Percentiles rank a stretch among this genome's conserved stretches.
These are phyloP conservation scores for Colletotrichum sp. DNA, from an alignment of 2,329 filamentous ascomycete species.

Conservation along the genomic window DNA sequence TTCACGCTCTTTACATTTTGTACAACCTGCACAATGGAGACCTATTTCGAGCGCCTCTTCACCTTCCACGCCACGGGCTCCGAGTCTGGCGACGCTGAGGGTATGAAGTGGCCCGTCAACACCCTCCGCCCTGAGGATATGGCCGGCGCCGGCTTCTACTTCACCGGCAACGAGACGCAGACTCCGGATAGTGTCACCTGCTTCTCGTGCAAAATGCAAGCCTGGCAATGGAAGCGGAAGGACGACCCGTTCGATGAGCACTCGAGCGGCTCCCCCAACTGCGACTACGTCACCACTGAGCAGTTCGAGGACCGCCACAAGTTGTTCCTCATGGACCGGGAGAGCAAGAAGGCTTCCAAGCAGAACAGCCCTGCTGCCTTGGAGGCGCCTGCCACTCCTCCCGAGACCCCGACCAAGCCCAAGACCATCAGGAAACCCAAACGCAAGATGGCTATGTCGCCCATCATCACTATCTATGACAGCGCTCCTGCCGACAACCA, in stretches of 20 bases:
- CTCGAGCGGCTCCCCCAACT: neutral
- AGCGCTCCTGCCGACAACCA: neutral
- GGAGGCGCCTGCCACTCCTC: neutral
- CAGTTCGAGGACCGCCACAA: neutral
- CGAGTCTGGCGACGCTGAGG: neutral
- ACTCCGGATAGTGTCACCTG: neutral
- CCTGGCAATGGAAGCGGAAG: slow-evolving; percentile 3
- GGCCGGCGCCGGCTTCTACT: neutral
- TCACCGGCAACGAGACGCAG: neutral
- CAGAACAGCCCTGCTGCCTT: accelerated
- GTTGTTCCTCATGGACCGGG: neutral
- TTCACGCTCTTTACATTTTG: neutral
- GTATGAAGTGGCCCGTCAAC: neutral
- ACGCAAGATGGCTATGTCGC: neutral
- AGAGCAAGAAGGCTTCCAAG: neutral
- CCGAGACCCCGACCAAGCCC: neutral
- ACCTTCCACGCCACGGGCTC: neutral
- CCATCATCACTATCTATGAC: neutral
- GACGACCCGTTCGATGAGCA: slow-evolving; percentile 9
- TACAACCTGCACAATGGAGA: neutral
- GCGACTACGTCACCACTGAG: neutral
- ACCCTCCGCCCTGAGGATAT: neutral
- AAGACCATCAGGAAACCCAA: neutral
- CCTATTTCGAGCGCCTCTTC: neutral
- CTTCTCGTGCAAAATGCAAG: neutral